Percentiles rank a stretch among this genome's conserved stretches.
phyloP scores from a whole-genome alignment of 2,329 filamentous ascomycete genomes.

The Nigrospora oryzae region DNA sequence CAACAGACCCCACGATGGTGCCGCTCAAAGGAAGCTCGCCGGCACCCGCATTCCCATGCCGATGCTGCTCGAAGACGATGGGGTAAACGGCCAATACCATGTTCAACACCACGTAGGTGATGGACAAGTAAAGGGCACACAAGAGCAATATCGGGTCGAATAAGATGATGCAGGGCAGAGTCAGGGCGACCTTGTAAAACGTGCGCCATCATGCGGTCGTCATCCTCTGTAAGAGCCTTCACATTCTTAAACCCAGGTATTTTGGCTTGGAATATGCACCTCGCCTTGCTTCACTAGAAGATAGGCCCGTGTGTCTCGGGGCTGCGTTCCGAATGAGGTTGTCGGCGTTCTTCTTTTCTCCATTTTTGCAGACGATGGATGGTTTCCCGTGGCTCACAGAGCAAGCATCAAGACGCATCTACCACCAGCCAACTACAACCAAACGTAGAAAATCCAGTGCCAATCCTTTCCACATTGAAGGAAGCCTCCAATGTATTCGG shows the following conservation, averaged over 20 bases:
- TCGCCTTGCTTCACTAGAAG: constrained; percentile 44
- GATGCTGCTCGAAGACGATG: constrained; percentile 41
- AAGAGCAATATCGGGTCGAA: constrained; percentile 45
- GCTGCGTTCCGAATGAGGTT: constrained; percentile 18
- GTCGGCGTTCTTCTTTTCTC: background rate
- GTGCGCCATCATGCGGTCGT: constrained; percentile 28
- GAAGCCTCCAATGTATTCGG: constrained; percentile 37
- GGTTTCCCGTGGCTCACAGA: background rate
- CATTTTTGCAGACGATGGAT: too few relatives aligned
- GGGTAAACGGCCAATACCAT: constrained; percentile 53
- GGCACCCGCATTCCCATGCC: constrained; percentile 45
- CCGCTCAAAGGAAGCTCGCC: constrained; percentile 43
- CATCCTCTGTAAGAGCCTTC: constrained; percentile 37
- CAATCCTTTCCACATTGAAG: constrained; percentile 45
- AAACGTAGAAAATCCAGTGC: constrained; percentile 43
- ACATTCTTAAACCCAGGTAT: constrained; percentile 44
- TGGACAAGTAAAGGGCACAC: constrained; percentile 41
- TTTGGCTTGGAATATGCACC: constrained; percentile 36
- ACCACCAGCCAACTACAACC: constrained; percentile 31
- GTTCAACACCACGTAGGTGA: constrained; percentile 44
- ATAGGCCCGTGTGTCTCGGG: constrained; percentile 47
- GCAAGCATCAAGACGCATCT: constrained; percentile 40
- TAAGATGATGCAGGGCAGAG: constrained; percentile 43
- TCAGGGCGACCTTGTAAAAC: constrained; percentile 43
- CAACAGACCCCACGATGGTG: constrained; percentile 34